Base-by-base conservation (phyloP, 75 land plant genomes). In the Isoetes taiwanensis region DNA sequence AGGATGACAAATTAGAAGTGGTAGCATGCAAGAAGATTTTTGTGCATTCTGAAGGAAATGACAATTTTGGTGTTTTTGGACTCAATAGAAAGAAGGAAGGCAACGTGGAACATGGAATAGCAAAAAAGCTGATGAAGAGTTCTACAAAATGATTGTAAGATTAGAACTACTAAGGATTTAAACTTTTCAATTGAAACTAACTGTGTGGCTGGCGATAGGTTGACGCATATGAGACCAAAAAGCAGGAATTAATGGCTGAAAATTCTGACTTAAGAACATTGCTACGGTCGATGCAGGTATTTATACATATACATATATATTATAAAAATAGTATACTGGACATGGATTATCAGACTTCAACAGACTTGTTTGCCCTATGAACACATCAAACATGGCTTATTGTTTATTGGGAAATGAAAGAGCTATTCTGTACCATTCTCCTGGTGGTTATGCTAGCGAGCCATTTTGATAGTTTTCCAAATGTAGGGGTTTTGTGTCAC, bases 91-190 rank as follows among this genome's bases (percentile, higher is more conserved):
- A 19, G 50, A 46, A 19, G 16, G 50, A 19, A 19, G 50, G 16
- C 50, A 46, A 23, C 50, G 50, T 46, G 50, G 50, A 3, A 46
- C 50, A 6, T 46, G 50, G 50, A 46, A n/a, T n/a, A 46, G 50
- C 50, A 46, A 46, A n/a, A 46, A 46, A 19, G 50, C 50, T n/a
- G 50, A 46, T 46, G 50, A 23, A n/a, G 50, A 46, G 6, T 46
- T 46, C 50, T 46, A 46, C 50, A 46, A 46, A 46, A 46, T 46
- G 50, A 46, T 46, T 6, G 50, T 46, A 46, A 46, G 50, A 6
- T 5, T n/a, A 19, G 16, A 23, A 5, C 4, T 46, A 46, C 16
- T 6, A 37, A 14, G 9, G 14, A 9, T 9, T 9, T 37, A 37
- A 37, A 37, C n/a, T n/a, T n/a, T n/a, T n/a, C n/a, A n/a, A n/a